phyloP scores from a whole-genome alignment of 148 eudicot genomes.

The Heliosperma pusillum region DNA sequence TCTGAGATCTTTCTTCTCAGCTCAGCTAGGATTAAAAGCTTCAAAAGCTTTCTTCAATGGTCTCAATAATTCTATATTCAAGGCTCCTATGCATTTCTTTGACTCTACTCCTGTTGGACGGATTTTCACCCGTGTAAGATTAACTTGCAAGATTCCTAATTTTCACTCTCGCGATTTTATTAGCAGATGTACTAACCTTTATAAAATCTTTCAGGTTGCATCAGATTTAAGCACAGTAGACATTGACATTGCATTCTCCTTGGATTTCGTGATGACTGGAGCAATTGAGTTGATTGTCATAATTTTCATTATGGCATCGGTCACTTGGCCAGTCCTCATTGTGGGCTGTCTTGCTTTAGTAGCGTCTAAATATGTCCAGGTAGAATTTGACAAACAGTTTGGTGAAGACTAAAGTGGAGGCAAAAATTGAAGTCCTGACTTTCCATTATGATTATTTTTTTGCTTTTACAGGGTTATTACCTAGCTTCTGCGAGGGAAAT shows the following conservation, averaged over 20 bases:
- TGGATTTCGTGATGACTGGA: constrained; percentile 33
- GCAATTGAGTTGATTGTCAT: constrained; percentile 8
- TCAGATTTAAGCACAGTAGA: constrained; percentile 11
- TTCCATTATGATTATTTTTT: background rate
- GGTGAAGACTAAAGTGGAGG: too few relatives aligned
- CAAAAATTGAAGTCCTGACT: too few relatives aligned
- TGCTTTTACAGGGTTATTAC: constrained; percentile 42
- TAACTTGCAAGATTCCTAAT: background rate
- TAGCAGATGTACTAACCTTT: background rate
- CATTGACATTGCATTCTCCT: constrained; percentile 28
- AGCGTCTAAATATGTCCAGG: constrained; percentile 15
- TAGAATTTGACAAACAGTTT: constrained; percentile 33
- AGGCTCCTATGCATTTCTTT: constrained; percentile 64
- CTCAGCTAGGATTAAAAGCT: constrained; percentile 36
- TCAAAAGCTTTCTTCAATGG: constrained; percentile 44
- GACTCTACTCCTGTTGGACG: constrained; percentile 46
- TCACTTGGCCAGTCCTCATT: constrained; percentile 49
- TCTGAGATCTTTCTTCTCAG: constrained; percentile 35
- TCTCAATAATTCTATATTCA: constrained; percentile 46
- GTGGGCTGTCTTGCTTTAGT: constrained; percentile 39
- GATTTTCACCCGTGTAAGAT: too few relatives aligned
- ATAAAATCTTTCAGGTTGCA: constrained; percentile 7
- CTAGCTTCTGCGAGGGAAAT: constrained; percentile 53
- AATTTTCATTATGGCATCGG: constrained; percentile 11
- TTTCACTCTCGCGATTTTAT: background rate